phyloP scores from a whole-genome alignment of 805 yeast species.

The Huiozyma naganishii region DNA sequence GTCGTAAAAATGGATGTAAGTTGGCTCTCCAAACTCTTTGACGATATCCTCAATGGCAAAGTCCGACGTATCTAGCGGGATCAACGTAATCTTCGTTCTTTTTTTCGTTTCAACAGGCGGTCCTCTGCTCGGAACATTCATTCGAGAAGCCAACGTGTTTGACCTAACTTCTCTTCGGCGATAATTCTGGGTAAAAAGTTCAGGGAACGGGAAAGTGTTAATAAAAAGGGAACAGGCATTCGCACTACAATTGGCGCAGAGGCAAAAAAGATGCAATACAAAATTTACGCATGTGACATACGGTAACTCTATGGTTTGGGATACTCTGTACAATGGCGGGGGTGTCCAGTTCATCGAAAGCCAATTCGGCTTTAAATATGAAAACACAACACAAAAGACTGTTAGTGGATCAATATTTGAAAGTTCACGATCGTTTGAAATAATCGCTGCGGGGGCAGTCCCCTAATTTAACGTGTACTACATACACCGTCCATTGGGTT shows the following conservation, averaged over 20 bases:
- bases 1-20: constrained; percentile 18
- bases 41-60: constrained; percentile 23
- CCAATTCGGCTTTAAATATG: no score
- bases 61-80: constrained; percentile 24
- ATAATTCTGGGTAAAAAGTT: constrained; percentile 12
- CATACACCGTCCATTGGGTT: no score
- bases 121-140: constrained; percentile 8
- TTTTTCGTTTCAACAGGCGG: constrained; percentile 10
- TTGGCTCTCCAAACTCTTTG: constrained; percentile 19
- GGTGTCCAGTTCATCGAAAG: no score
- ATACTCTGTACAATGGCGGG: no score
- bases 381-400: no score
- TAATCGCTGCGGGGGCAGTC: no score
- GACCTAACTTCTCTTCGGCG: constrained; percentile 27
- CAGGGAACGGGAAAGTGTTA: background rate
- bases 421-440: no score
- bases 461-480: no score
- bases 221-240: background rate
- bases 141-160: constrained; percentile 6
- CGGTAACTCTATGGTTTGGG: background rate
- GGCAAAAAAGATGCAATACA: background rate
- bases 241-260: background rate
- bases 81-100: constrained; percentile 15
- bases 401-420: no score
- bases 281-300: background rate